Evolutionary conservation across 2,329 filamentous ascomycete genomes (phyloP), one percentile per base, ranked within the genome.

Genomic region (Colletotrichum spaethianum): DNA sequence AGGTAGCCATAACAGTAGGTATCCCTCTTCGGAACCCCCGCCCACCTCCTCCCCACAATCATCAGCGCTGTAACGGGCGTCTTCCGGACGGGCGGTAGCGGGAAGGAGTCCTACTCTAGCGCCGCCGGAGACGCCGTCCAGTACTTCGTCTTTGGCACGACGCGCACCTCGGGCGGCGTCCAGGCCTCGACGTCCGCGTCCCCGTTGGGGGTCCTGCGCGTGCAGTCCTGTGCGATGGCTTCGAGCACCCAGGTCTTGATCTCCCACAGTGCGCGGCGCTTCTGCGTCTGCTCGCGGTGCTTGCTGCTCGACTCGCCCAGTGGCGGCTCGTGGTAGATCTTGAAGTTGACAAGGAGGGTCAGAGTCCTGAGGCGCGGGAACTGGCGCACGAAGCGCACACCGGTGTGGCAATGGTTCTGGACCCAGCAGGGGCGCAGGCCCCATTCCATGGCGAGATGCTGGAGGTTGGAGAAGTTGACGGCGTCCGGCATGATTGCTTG

Each of bases 361-460:
- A 73, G 31, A 1, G 44, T 67, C 40, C 60, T 42, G 12, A 73
- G 36, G 8, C 26, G n/a, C 4, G 70, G 48, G 28, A 73, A 73
- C 55, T 71, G 61, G 12, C 42, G 60, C 14, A 73, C 31, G 16
- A 73, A 62, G 5, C 23, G 23, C 14, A 57, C 12, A 38, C 67
- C 70, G 1, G n/a, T 16, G 3, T 38, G 61, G 18, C 67, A 62
- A 1, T 65, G 62, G 4, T 23, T 20, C 1, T 63, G 48, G 11
- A 71, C 26, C 70, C 70, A 73, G 16, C 70, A 71, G 2, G 70
- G 67, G 14, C 56, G 53, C 11, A 73, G 67, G 31, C 70, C 70
- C 70, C 70, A 73, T 26, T 71, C 67, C 67, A 73, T 73, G 56
- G 70, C 70, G 14, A 73, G 70, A 26, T 71, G 38, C 40, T 42